Percentiles rank a stretch among this genome's conserved stretches.
phyloP scores from a whole-genome alignment of 441 rosid genomes.

The Euphorbia celastroides region DNA sequence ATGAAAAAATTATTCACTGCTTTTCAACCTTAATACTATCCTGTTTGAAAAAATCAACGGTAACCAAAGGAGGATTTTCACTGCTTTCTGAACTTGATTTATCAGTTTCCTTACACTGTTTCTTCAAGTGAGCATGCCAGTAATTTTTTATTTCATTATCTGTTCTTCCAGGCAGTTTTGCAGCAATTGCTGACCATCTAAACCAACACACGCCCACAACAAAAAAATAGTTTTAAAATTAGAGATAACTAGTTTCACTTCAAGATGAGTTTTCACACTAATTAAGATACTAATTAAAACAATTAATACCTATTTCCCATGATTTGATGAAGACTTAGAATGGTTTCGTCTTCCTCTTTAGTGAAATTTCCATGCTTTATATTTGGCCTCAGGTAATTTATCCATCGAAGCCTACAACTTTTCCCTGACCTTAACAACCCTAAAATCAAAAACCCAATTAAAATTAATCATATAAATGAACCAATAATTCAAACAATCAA shows the following conservation, averaged over 20 bases:
- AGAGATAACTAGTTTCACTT: background rate
- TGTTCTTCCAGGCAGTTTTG: constrained; percentile 17
- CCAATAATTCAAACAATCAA: background rate
- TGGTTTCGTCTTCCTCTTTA: constrained; percentile 73
- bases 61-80: background rate
- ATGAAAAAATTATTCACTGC: background rate
- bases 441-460: background rate
- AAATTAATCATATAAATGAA: background rate
- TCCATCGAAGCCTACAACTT: constrained; percentile 88
- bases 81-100: background rate
- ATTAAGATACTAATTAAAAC: background rate
- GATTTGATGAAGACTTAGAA: constrained; percentile 83
- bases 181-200: constrained; percentile 21
- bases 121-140: constrained; percentile 12
- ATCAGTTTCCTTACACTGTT: background rate
- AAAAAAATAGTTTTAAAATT: too few relatives aligned
- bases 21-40: background rate
- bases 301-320: constrained; percentile 43
- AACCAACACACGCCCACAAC: too few relatives aligned
- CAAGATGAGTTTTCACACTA: background rate
- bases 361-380: constrained; percentile 87
- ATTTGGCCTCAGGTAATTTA: constrained; percentile 77
- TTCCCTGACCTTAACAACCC: constrained; percentile 76
- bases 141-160: constrained; percentile 19
- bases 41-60: background rate